phyloP scores from a whole-genome alignment of 2,329 filamentous ascomycete genomes.

The Ophiostoma montium region DNA sequence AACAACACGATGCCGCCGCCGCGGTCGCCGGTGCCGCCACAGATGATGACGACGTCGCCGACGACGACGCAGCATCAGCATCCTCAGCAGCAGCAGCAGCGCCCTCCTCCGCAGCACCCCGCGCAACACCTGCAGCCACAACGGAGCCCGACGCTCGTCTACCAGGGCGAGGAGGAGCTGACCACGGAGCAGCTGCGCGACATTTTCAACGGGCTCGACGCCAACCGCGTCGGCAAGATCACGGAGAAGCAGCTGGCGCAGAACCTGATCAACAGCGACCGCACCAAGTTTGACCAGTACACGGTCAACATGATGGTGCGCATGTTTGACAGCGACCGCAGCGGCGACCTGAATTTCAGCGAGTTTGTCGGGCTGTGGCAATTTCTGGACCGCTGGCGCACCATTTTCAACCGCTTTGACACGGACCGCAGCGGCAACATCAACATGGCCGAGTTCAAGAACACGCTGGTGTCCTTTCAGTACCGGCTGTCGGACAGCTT shows the following conservation, averaged over 20 bases:
- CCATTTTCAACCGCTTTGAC: conserved; percentile 91
- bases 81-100: neutral
- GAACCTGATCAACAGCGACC: conserved; percentile 92
- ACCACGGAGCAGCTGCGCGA: conserved; percentile 48
- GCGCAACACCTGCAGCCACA: too few species aligned
- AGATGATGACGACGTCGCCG: neutral
- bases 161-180: conserved; percentile 41
- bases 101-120: too few species aligned
- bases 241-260: conserved; percentile 76
- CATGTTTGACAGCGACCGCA: conserved; percentile 93
- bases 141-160: conserved; percentile 4
- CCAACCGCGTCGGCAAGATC: conserved; percentile 63
- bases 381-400: conserved; percentile 87
- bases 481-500: conserved; percentile 80
- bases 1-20: neutral
- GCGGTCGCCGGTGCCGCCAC: conserved; percentile 1
- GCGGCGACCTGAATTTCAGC: conserved; percentile 79
- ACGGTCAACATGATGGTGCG: conserved; percentile 99
- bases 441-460: conserved; percentile 70
- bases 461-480: conserved; percentile 83
- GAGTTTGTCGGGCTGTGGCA: conserved; percentile 96
- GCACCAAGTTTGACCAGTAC: conserved; percentile 78
- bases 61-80: neutral
- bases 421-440: conserved; percentile 78
- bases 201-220: conserved; percentile 84